Conservation (phyloP, 352 stramenopile genomes). For the Globisporangium ultimum region DNA sequence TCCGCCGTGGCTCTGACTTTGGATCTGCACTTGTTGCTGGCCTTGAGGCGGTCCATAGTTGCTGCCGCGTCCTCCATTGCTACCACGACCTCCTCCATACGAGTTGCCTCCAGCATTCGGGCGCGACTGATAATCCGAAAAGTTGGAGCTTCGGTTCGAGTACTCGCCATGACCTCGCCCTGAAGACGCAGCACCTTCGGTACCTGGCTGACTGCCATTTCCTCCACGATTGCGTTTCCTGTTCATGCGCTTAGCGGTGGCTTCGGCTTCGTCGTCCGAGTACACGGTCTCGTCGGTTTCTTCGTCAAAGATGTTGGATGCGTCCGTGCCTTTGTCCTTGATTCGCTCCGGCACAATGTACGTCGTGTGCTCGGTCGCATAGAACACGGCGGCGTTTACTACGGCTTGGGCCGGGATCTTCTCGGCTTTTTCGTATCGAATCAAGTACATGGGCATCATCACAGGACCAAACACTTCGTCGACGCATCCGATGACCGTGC, state of each 20-base stretch:
- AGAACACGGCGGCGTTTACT: constrained; percentile 53
- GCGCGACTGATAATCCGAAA: constrained; percentile 10
- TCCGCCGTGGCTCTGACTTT: constrained; percentile 40
- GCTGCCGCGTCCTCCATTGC: constrained; percentile 12
- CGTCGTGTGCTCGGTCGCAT: constrained; percentile 73
- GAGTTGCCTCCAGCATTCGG: neutral
- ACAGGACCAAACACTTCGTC: constrained; percentile 86
- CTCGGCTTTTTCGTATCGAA: constrained; percentile 63
- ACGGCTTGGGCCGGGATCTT: constrained; percentile 59
- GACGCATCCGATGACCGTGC: constrained; percentile 72
- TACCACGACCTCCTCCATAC: constrained; percentile 8
- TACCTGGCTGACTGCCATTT: neutral
- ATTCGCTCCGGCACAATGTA: constrained; percentile 78
- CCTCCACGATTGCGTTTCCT: constrained; percentile 60
- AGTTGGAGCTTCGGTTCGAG: constrained; percentile 4
- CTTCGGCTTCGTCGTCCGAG: constrained; percentile 83
- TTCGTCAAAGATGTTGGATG: constrained; percentile 87
- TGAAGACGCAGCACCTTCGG: neutral
- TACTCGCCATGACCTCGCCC: neutral
- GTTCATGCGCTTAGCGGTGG: constrained; percentile 60
- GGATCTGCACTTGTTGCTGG: constrained; percentile 15
- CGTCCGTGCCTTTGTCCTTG: constrained; percentile 80
- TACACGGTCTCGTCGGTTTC: constrained; percentile 72
- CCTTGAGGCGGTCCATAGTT: constrained; percentile 13
- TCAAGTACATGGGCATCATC: constrained; percentile 85